These are phyloP conservation scores for Lachnellula hyalina DNA, from an alignment of 2,329 filamentous ascomycete genomes.

Conservation along the genomic window DNA sequence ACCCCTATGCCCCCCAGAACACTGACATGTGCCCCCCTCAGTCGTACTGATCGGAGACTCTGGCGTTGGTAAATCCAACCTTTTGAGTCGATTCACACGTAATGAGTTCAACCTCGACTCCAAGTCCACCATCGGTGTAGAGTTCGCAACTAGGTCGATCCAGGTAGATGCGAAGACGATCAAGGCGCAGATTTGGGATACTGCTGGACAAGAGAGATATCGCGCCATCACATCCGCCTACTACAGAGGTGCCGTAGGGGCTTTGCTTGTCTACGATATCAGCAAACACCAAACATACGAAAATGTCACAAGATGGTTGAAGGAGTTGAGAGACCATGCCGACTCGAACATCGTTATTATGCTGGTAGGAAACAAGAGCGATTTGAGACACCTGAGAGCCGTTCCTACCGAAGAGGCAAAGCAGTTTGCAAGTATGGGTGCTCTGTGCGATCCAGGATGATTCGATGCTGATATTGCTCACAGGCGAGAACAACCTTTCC, in stretches of 20 bases:
- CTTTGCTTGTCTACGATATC: conserved; percentile 97
- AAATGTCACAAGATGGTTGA: conserved; percentile 98
- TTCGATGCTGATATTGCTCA: conserved; percentile 26
- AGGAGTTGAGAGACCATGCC: conserved; percentile 95
- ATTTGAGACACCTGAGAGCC: conserved; percentile 96
- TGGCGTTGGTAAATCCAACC: conserved; percentile 99
- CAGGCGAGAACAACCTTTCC: conserved; percentile 94
- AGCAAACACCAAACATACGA: conserved; percentile 99
- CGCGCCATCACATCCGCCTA: conserved; percentile 98
- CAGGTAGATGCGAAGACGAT: conserved; percentile 99
- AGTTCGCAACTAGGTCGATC: conserved; percentile 97
- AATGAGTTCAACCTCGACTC: conserved; percentile 99
- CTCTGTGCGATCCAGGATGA: not conserved
- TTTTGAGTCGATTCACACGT: conserved; percentile 97
- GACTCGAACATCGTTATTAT: conserved; percentile 99
- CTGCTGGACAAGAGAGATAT: conserved; percentile 96
- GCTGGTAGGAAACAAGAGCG: conserved; percentile 99
- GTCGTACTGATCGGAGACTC: conserved; percentile 99
- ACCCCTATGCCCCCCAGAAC: conserved; percentile 20
- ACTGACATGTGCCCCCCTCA: conserved; percentile 38
- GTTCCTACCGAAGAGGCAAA: conserved; percentile 98
- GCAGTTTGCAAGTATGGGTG: conserved; percentile 78
- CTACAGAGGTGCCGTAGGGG: conserved; percentile 95
- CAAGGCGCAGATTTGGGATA: conserved; percentile 99
- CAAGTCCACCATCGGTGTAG: conserved; percentile 99